These are phyloP conservation scores for Neohortaea acidophila DNA, from an alignment of 495 filamentous ascomycete genomes.

Conservation along the genomic window DNA sequence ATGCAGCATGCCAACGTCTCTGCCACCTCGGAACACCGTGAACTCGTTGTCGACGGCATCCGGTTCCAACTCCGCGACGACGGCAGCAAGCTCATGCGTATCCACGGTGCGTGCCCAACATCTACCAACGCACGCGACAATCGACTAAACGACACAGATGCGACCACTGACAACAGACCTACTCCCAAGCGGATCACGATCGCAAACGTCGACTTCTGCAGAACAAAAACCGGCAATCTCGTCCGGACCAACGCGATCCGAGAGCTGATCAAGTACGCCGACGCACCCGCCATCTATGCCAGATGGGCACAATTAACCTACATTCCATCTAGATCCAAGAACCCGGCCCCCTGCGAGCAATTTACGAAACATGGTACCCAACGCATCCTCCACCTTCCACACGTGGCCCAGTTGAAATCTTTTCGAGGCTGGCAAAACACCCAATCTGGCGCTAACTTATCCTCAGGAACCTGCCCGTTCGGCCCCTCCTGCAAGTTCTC, in stretches of 20 bases:
- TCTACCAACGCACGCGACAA: background rate
- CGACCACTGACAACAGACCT: conserved; percentile 43
- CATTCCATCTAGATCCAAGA: background rate
- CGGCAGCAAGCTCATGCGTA: conserved; percentile 71
- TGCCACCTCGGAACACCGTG: conserved; percentile 34
- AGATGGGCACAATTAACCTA: background rate
- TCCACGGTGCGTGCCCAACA: conserved; percentile 45
- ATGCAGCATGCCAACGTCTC: conserved; percentile 28
- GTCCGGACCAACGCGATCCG: conserved; percentile 59
- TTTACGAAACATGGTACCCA: conserved; percentile 85
- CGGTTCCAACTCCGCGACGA: conserved; percentile 59
- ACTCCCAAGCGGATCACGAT: conserved; percentile 69
- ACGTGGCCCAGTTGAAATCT: background rate
- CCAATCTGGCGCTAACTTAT: conserved; percentile 17
- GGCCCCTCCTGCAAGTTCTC: conserved; percentile 65
- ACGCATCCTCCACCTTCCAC: conserved; percentile 16
- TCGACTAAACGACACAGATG: conserved; percentile 32
- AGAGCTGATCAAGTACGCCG: conserved; percentile 40
- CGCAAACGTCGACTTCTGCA: conserved; percentile 71
- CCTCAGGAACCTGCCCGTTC: conserved; percentile 56
- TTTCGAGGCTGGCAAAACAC: too few relatives aligned
- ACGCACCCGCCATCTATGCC: background rate
- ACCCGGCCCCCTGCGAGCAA: conserved; percentile 60
- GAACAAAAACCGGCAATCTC: conserved; percentile 85
- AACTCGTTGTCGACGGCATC: conserved; percentile 60